phyloP scores from a whole-genome alignment of 768 basidiomycete species.

The Cystobasidium tubakii region DNA sequence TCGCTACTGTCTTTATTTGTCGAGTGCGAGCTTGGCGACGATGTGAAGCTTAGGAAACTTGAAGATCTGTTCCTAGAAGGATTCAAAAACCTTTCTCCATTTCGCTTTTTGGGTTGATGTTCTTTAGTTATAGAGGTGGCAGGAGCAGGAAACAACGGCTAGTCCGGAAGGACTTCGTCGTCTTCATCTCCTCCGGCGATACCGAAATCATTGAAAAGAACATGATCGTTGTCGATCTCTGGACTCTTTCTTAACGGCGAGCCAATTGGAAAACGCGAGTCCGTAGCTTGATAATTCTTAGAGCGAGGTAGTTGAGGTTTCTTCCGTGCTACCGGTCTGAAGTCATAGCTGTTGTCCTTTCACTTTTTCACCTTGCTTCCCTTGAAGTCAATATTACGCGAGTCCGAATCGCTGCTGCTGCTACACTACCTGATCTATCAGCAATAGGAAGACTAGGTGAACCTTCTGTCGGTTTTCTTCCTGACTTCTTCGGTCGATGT shows the following conservation, averaged over 20 bases:
- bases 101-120: too few species aligned
- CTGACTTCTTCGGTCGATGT: not conserved
- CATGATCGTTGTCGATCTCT: not conserved
- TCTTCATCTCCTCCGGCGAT: not conserved
- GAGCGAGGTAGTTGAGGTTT: not conserved
- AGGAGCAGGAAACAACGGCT: not conserved
- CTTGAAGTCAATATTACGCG: not conserved
- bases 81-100: too few species aligned
- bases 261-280: not conserved
- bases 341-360: not conserved
- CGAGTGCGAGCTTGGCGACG: too few species aligned
- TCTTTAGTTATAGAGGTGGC: too few species aligned
- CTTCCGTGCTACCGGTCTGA: not conserved
- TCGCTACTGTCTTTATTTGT: too few species aligned
- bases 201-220: too few species aligned
- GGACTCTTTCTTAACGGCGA: not conserved
- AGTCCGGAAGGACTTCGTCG: not conserved
- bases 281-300: not conserved
- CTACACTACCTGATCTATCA: not conserved
- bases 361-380: not conserved
- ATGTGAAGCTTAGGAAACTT: too few species aligned
- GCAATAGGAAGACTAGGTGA: not conserved
- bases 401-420: not conserved
- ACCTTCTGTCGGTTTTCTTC: not conserved
- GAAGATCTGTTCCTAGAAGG: too few species aligned